Percentiles rank a stretch among this genome's conserved stretches.
Conservation (phyloP, 768 basidiomycete genomes). For the Mrakia frigida region DNA sequence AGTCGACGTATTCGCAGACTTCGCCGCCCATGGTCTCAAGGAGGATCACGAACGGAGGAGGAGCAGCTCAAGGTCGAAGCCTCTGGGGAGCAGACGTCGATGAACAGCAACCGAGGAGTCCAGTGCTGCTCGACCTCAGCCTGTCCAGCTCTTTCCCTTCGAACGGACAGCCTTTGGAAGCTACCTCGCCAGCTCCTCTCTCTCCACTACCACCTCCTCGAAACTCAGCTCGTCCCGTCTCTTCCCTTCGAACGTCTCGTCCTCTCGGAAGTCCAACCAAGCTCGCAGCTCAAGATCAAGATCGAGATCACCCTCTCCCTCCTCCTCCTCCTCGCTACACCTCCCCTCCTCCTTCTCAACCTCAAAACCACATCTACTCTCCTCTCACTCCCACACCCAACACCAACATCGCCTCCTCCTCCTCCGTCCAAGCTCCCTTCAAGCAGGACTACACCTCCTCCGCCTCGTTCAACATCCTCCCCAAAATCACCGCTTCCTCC, state of each 20-base stretch:
- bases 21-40: neutral
- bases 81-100: constrained; percentile 9
- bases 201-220: constrained; percentile 5
- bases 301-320: neutral
- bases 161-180: neutral
- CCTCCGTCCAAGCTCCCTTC: too few species aligned
- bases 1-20: neutral
- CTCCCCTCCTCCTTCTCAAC: constrained; percentile 1
- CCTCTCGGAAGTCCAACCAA: neutral
- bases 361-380: neutral
- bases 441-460: constrained; percentile 1
- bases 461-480: constrained; percentile 10
- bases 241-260: neutral
- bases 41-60: neutral
- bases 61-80: neutral
- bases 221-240: neutral
- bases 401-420: neutral
- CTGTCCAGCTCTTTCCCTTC: neutral
- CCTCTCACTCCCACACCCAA: neutral
- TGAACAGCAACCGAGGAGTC: neutral
- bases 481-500: constrained; percentile 1
- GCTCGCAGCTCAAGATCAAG: neutral
- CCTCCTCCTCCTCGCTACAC: constrained; percentile 12
- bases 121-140: neutral
- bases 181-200: neutral